Percentiles rank a stretch among this genome's conserved stretches.
Conservation (phyloP, 805 yeast genomes). For the Candida cerambycidarum region DNA sequence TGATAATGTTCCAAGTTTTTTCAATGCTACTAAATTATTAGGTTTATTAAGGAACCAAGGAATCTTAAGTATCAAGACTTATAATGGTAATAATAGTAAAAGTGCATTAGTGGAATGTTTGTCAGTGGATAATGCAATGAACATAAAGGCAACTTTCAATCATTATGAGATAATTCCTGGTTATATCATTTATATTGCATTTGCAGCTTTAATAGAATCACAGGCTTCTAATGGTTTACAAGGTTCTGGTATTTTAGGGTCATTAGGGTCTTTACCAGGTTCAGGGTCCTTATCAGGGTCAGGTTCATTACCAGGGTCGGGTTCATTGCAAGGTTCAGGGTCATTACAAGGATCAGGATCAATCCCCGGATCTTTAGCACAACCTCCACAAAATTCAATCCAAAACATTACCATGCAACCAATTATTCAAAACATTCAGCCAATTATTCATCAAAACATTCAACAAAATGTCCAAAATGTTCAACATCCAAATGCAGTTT, state of each 20-base stretch:
- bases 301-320: no score
- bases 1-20: slow-evolving; percentile 76
- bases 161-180: slow-evolving; percentile 85
- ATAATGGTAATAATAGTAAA: slow-evolving; percentile 20
- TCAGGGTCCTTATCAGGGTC: not conserved
- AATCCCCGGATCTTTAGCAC: no score
- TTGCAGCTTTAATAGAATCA: slow-evolving; percentile 59
- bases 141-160: slow-evolving; percentile 72
- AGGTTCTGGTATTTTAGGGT: not conserved
- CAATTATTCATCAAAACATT: no score
- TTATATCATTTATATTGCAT: slow-evolving; percentile 70
- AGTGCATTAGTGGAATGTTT: slow-evolving; percentile 65
- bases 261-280: not conserved
- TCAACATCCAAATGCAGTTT: no score
- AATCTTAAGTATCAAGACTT: slow-evolving; percentile 20
- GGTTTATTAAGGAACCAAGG: slow-evolving; percentile 21
- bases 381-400: no score
- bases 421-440: not conserved
- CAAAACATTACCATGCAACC: no score
- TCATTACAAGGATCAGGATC: no score
- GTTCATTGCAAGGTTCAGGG: no score
- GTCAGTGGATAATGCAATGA: slow-evolving; percentile 71
- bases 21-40: slow-evolving; percentile 47
- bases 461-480: no score
- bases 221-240: not conserved